Conservation (phyloP, 495 filamentous ascomycete genomes). For the Annulohypoxylon moriforme region DNA sequence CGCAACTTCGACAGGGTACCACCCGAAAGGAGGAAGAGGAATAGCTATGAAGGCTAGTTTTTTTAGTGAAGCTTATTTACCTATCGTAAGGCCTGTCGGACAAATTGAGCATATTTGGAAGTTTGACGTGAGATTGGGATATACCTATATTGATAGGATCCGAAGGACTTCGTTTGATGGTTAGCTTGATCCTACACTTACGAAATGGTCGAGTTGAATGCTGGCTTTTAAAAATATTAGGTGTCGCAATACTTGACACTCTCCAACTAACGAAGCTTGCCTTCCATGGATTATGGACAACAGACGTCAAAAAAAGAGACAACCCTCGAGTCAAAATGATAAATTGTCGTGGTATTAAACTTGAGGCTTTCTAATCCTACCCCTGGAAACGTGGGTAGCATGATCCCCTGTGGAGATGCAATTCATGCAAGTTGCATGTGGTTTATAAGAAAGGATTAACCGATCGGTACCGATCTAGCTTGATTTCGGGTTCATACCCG, state of each 20-base stretch:
- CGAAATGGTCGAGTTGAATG: not conserved
- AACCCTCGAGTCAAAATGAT: too few species aligned
- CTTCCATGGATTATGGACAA: not conserved
- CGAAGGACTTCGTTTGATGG: not conserved
- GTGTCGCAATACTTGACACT: not conserved
- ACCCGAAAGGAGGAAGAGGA: slow-evolving; percentile 1
- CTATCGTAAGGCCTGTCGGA: not conserved
- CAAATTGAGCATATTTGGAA: not conserved
- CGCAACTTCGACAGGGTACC: not conserved
- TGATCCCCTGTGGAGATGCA: not conserved
- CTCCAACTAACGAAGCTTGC: not conserved
- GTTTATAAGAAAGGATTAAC: not conserved
- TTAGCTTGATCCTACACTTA: not conserved
- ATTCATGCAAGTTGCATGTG: not conserved
- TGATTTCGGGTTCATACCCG: not conserved
- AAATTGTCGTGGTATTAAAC: not conserved
- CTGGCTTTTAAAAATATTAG: not conserved
- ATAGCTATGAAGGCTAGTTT: not conserved
- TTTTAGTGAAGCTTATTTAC: not conserved
- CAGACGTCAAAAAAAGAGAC: not conserved
- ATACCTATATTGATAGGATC: not conserved
- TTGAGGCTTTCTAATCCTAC: too few species aligned
- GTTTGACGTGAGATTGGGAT: not conserved
- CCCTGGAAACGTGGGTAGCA: not conserved
- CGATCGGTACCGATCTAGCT: slow-evolving; percentile 16